Conservation (phyloP, 306 rosid species). For the Lagenaria siceraria region DNA sequence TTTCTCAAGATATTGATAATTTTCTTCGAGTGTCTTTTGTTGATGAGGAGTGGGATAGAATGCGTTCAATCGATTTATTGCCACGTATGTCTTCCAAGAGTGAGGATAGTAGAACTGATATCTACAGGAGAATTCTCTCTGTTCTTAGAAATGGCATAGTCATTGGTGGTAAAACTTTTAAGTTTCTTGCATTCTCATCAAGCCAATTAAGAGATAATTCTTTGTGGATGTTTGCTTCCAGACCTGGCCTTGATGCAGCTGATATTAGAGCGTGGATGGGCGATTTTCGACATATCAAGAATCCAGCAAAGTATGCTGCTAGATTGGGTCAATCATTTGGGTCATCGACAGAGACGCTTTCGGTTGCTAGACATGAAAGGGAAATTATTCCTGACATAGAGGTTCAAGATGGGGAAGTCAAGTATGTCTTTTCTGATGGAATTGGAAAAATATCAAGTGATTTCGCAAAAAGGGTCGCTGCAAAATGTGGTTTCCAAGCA, state of each 20-base stretch:
- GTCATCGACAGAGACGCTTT: slow-evolving; percentile 23
- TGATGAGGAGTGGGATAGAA: slow-evolving; percentile 28
- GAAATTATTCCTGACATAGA: slow-evolving; percentile 24
- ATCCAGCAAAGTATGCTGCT: slow-evolving; percentile 28
- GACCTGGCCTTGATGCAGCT: slow-evolving; percentile 21
- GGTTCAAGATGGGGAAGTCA: background rate
- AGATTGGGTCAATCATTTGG: slow-evolving; percentile 38
- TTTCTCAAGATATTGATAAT: slow-evolving; percentile 19
- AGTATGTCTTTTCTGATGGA: slow-evolving; percentile 35
- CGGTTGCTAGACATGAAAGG: slow-evolving; percentile 8
- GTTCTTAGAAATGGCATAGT: slow-evolving; percentile 25
- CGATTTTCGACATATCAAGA: slow-evolving; percentile 21
- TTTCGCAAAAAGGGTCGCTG: slow-evolving; percentile 21
- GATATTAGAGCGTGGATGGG: slow-evolving; percentile 34
- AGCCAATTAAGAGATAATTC: slow-evolving; percentile 30
- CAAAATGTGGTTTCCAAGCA: slow-evolving; percentile 16
- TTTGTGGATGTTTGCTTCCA: slow-evolving; percentile 42
- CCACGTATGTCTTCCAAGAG: background rate
- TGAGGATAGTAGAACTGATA: slow-evolving; percentile 10
- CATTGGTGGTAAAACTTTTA: slow-evolving; percentile 25
- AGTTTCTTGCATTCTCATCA: slow-evolving; percentile 31
- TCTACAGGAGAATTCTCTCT: slow-evolving; percentile 28
- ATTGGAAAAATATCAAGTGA: slow-evolving; percentile 31
- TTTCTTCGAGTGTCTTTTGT: slow-evolving; percentile 35
- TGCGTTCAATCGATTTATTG: slow-evolving; percentile 15